Base-by-base conservation (phyloP, 2,329 filamentous ascomycete genomes). In the Metarhizium brunneum region DNA sequence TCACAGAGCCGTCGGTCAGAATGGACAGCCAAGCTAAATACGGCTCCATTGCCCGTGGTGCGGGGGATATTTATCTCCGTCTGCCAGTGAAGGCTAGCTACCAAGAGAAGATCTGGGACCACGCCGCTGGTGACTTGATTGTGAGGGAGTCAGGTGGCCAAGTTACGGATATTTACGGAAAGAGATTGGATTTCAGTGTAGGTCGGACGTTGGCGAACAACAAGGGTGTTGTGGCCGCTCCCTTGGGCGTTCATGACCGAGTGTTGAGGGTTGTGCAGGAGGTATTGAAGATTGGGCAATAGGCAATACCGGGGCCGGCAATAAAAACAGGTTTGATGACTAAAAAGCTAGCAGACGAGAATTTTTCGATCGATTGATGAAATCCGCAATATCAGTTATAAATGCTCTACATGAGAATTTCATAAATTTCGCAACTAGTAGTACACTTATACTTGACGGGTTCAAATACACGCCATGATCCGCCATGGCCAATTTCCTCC, bases 21-120 rank as follows among this genome's bases (percentile, higher is more conserved):
- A 94, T 99, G 87, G 94, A 99, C 75, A 95, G 90, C 53, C 94
- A 99, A 74, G 92, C 94, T 64, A 99, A 99, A 74, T 99, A 99
- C 73, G 92, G 87, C 59, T 94, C 89, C 40, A 95, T 99, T 68
- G 94, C 94, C 40, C 82, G 94, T 60, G 94, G 94, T 49, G 91
- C 92, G 5, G 94, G 92, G 52, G 94, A 99, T 68, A 86, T 99
- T 61, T 99, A 99, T 74, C 81, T 99, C 56, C 83, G 95, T 54
- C 76, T 99, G 57, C 94, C 94, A 3, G 87, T 90, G 58, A 88
- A 83, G 69, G 87, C 86, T 63, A 86, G 87, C 54, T 99, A 99
- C 75, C 85, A 95, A 70, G 94, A 99, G 80, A 99, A 99, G 83
- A 99, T 99, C 63, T 99, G 94, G 94, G 94, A 99, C 69, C 94